Evolutionary conservation across 169 alveolate species (phyloP).

Genomic region (Miamiensis avidus): DNA sequence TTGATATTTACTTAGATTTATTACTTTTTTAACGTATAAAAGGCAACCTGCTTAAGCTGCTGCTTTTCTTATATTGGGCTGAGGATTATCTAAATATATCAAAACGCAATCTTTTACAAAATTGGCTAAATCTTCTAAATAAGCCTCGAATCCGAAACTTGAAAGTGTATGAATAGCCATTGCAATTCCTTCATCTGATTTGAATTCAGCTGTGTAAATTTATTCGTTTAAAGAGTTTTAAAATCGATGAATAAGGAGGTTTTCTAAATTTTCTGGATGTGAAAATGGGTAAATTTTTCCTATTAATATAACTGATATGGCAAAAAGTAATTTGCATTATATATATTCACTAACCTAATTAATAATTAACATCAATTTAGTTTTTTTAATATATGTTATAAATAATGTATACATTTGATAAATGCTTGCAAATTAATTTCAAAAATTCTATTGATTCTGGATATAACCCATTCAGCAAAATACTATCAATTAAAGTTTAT

Average conservation of each 20-base stretch:
- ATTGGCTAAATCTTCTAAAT: conserved; percentile 58
- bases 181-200: conserved; percentile 52
- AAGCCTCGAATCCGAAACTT: conserved; percentile 53
- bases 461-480: conserved; percentile 43
- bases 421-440: conserved; percentile 13
- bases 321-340: conserved; percentile 16
- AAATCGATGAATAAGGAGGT: conserved; percentile 4
- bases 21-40: conserved; percentile 48
- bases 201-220: conserved; percentile 19
- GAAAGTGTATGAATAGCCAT: conserved; percentile 64
- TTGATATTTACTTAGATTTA: too few species aligned
- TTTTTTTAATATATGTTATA: not conserved
- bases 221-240: conserved; percentile 15
- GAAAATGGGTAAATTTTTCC: conserved; percentile 2
- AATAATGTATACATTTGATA: not conserved
- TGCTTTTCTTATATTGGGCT: conserved; percentile 65
- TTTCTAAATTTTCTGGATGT: conserved; percentile 6
- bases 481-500: conserved; percentile 28
- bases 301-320: conserved; percentile 29
- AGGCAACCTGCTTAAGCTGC: conserved; percentile 74
- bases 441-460: conserved; percentile 32
- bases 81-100: conserved; percentile 58
- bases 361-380: not conserved
- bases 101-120: conserved; percentile 71
- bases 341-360: conserved; percentile 23